Evolutionary conservation across 768 basidiomycete genomes (phyloP), one percentile per base, ranked within the genome.

Genomic region (Rhodotorula babjevae): DNA sequence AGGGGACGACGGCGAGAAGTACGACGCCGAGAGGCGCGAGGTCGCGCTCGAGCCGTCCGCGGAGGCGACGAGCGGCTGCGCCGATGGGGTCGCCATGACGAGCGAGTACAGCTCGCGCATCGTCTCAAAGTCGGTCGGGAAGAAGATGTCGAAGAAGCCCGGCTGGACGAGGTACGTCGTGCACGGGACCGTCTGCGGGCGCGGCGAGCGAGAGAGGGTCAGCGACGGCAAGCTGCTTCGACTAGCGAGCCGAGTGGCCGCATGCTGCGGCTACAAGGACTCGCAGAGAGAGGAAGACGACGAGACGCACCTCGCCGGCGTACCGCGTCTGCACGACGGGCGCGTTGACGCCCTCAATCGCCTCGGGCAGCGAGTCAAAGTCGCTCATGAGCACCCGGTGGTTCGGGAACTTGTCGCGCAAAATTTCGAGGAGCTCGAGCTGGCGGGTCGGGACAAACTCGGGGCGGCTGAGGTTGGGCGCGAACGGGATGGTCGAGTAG

Each of bases 101-200:
- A 87, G 84, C 78, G 93, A 90, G 81, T 97, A 97, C 87, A 94
- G 91, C 79, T 95, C 92, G 60, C 90, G 84, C 65, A 98, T 84
- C 31, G 85, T 85, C 64, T 86, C 86, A 75, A 97, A 97, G 79
- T 91, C 84, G 21, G 95, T 98, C 18, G 96, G 96, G 83, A 99
- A 99, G 84, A 99, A 92, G 72, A 98, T 98, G 81, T 99, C 96
- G 81, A 99, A 99, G 83, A 88, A 94, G 15, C 96, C 96, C 78
- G 90, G 95, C 77, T 88, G 88, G 69, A 99, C 96, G 77, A 95
- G 87, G 68, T 96, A 85, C 23, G 91, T 97, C 73, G 88, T 85
- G 78, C 92, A 93, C 9, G 96, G 90, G 3, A 98, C 89, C 11
- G 76, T 77, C 69, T 77, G 69, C 42, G 29, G 16, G 27, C 15